These are phyloP conservation scores for Lycium ferocissimum DNA, from an alignment of 257 asterid genomes.

Conservation along the genomic window DNA sequence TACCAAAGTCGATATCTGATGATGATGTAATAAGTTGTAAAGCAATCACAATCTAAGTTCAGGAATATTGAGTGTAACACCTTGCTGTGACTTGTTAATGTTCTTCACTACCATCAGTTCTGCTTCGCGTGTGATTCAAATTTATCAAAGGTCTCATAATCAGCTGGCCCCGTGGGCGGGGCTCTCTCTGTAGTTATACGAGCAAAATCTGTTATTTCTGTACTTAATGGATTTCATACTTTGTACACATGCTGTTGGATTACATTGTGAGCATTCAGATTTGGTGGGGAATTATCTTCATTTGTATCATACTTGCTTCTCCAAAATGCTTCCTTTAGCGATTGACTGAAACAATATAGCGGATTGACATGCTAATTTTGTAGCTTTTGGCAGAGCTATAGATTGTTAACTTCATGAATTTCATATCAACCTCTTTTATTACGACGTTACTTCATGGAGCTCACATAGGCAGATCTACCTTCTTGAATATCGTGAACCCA, in stretches of 20 bases:
- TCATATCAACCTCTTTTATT: neutral
- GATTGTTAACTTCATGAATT: constrained; percentile 1
- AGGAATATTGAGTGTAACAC: neutral
- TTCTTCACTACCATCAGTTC: neutral
- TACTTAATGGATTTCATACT: neutral
- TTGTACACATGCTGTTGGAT: neutral
- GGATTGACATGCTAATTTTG: neutral
- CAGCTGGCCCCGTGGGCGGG: neutral
- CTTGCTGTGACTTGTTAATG: constrained; percentile 25
- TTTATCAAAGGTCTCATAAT: neutral
- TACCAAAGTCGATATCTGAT: constrained; percentile 45
- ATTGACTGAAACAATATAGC: constrained; percentile 2
- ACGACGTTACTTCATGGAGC: neutral
- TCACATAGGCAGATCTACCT: neutral
- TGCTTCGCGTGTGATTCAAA: neutral
- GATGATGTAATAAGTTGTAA: constrained; percentile 69
- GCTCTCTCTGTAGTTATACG: neutral
- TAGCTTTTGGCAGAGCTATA: neutral
- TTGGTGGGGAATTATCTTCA: neutral
- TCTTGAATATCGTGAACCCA: too few species aligned
- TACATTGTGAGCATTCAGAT: neutral
- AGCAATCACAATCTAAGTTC: constrained; percentile 51
- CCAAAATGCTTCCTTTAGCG: neutral
- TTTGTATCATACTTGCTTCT: constrained; percentile 9
- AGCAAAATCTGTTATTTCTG: neutral